Conservation (phyloP, 257 asterid species). For the Solanum virginianum region DNA sequence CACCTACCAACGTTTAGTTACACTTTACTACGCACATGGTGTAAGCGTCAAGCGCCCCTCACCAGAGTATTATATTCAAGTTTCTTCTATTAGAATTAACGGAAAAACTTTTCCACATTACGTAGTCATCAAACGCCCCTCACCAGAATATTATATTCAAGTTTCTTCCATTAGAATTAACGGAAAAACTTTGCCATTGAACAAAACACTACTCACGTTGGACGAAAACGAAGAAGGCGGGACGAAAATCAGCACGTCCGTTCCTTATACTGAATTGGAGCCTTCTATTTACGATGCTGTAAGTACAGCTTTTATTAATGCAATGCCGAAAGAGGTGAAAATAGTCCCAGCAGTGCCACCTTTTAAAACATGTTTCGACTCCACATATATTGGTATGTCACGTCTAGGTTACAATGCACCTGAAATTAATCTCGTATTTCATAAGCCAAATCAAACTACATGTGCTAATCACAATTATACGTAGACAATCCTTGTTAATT, state of each 20-base stretch:
- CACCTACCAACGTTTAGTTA: too few species aligned
- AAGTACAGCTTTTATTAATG: neutral
- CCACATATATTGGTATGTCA: neutral
- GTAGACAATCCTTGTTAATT: neutral
- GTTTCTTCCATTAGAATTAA: neutral
- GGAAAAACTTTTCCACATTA: too few species aligned
- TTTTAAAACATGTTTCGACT: neutral
- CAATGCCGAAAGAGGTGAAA: neutral
- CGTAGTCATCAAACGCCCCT: neutral
- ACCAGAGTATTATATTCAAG: too few species aligned
- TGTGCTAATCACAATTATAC: slow-evolving; percentile 14
- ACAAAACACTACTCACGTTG: neutral
- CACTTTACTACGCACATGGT: too few species aligned
- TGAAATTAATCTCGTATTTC: neutral
- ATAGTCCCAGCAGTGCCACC: neutral
- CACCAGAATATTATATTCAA: neutral
- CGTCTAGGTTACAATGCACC: neutral
- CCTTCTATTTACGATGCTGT: neutral
- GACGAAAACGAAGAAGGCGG: neutral
- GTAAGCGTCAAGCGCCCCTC: too few species aligned
- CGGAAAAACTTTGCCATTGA: neutral
- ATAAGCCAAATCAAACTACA: slow-evolving; percentile 3
- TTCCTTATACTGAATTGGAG: neutral
- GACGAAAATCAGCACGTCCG: neutral
- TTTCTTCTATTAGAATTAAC: too few species aligned